Base-by-base conservation (phyloP, 192 early-diverging fungal species). In the Backusella sp. region DNA sequence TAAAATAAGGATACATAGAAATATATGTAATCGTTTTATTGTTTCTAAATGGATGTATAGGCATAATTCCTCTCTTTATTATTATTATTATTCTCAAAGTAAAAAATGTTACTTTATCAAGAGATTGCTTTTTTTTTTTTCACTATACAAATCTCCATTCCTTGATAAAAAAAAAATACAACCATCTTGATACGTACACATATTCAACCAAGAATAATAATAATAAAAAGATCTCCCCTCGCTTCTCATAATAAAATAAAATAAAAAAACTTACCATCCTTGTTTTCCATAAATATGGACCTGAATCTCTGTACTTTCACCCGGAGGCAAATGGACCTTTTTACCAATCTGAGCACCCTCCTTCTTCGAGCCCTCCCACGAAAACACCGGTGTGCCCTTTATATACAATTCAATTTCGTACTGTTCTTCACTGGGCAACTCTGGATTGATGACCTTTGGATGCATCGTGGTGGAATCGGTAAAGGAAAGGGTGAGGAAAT, bases 221-320 rank as follows among this genome's bases (percentile, higher is more conserved):
- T 14, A 44, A 17, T 5, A 44, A 44, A 49, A n/a, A 17, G 17
- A 0, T 49, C 5, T 49, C 46, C 46, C 46, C 46, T 49, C 23
- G 2, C 1, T 39, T 12, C 23, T 44, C 23, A 26, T 59, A 26
- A 72, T 44, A 49, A 49, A 49, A 49, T 44, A 44, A 14, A 14
- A 44, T 14, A 62, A 12, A 3, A 28, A 23, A 23, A 34, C 66
- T 76, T 70, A 76, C 75, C 75, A 77, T 15, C 76, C 76, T 37
- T 82, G 79, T 74, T 95, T 95, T n/a, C 94, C 94, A 88, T 89
- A 92, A 19, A 93, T 84, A 53, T 89, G 90, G n/a, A 94, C 86
- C 65, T 78, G 84, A 65, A 95, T 79, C 19, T 81, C 83, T 11
- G 67, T 73, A 17, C 66, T 73, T 23, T 83, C 85, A 15, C 90